These are phyloP conservation scores for Lasiodiplodia gonubiensis DNA, from an alignment of 2,329 filamentous ascomycete genomes.

Conservation along the genomic window DNA sequence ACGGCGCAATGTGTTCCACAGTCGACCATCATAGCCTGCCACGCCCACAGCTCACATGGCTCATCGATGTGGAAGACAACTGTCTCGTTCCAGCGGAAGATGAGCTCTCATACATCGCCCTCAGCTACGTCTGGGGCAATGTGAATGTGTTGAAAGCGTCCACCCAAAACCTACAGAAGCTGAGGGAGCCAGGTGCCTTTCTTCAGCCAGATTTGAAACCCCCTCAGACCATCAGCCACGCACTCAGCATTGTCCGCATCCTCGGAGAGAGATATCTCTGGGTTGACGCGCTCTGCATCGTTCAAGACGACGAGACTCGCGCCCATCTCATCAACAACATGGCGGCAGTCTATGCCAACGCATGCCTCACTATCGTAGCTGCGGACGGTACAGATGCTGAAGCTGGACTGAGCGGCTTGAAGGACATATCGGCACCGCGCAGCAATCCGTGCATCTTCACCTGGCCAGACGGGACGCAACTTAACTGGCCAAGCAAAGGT, in stretches of 20 bases:
- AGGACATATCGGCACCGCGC: background rate
- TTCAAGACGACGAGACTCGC: conserved; percentile 28
- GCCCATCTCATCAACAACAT: background rate
- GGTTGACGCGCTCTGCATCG: conserved; percentile 32
- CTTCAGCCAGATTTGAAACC: background rate
- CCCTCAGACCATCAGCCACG: conserved; percentile 28
- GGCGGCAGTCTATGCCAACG: background rate
- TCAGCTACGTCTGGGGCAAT: conserved; percentile 1
- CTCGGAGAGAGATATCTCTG: conserved; percentile 30
- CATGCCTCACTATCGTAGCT: background rate
- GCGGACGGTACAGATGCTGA: background rate
- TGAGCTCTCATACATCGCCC: background rate
- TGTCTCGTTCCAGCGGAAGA: background rate
- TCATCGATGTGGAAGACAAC: background rate
- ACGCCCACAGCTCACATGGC: background rate
- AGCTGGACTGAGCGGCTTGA: background rate
- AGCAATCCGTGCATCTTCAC: background rate
- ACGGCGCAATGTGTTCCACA: background rate
- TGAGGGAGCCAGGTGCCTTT: background rate
- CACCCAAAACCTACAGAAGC: background rate
- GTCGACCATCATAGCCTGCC: background rate
- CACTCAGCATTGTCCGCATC: conserved; percentile 18
- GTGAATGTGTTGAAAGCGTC: background rate
- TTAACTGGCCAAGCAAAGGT: background rate
- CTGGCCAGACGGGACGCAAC: background rate